Evolutionary conservation across 1,139 yeast genomes (phyloP).

Genomic region (Meyerozyma elateridarum): DNA sequence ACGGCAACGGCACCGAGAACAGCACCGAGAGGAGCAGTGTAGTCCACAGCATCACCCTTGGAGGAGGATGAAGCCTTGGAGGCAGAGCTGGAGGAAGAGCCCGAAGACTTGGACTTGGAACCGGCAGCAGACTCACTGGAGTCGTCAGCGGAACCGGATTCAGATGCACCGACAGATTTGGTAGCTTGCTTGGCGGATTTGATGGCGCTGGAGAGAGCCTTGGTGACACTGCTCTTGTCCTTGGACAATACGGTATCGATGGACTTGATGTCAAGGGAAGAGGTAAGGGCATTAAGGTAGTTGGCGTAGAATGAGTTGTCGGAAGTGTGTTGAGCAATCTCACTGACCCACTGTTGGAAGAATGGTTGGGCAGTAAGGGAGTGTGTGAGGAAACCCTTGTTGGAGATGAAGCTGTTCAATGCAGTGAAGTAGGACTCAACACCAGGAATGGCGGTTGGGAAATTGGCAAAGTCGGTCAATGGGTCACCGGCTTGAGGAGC

Average conservation of each 20-base stretch:
- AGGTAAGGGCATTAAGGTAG: conserved; percentile 2
- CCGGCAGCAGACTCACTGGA: conserved; percentile 2
- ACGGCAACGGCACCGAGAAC: conserved; percentile 14
- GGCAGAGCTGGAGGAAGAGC: conserved; percentile 6
- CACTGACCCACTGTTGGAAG: conserved; percentile 2
- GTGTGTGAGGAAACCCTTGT: conserved; percentile 4
- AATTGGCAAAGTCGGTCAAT: conserved; percentile 7
- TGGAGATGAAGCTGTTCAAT: conserved; percentile 5
- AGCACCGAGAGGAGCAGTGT: conserved; percentile 15
- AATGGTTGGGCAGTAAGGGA: conserved; percentile 4
- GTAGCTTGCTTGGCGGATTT: too few species aligned
- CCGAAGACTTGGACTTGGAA: conserved; percentile 4
- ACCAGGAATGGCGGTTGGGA: conserved; percentile 9
- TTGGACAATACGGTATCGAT: too few species aligned
- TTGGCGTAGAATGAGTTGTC: conserved; percentile 2
- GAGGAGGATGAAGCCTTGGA: conserved; percentile 6
- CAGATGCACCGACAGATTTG: neutral
- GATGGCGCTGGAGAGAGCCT: too few species aligned
- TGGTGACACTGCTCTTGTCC: too few species aligned
- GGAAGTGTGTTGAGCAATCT: neutral
- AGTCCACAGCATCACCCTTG: conserved; percentile 8
- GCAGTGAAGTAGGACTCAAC: conserved; percentile 5
- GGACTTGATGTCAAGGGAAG: too few species aligned
- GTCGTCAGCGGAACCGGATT: neutral
- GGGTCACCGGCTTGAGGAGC: conserved; percentile 5